These are phyloP conservation scores for Geotrichum phurueaensis DNA, from an alignment of 1,139 yeast genomes.

Conservation along the genomic window DNA sequence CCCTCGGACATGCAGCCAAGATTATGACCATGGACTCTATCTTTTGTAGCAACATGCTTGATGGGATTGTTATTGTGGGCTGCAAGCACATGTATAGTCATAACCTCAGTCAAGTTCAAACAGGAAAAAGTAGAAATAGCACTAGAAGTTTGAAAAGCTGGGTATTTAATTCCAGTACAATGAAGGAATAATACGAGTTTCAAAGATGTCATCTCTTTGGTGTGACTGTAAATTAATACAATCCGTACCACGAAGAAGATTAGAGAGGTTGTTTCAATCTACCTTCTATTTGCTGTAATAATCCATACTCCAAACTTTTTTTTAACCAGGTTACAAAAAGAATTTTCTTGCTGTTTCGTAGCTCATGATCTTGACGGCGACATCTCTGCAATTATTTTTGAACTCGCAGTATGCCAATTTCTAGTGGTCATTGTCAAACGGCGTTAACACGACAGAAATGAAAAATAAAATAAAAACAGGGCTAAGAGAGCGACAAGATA, in stretches of 20 bases:
- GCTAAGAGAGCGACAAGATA: constrained; percentile 11
- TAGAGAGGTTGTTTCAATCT: constrained; percentile 5
- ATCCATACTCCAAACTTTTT: constrained; percentile 2
- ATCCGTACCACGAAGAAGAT: constrained; percentile 9
- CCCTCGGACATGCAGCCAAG: background rate
- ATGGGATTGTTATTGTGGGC: constrained; percentile 1
- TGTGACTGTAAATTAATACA: constrained; percentile 7
- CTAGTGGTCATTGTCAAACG: background rate
- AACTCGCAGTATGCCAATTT: constrained; percentile 1
- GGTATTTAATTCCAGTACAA: background rate
- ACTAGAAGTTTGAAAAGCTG: background rate
- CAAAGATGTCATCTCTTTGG: constrained; percentile 7
- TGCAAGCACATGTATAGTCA: constrained; percentile 6
- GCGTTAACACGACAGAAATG: constrained; percentile 4
- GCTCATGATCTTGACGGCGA: too few species aligned
- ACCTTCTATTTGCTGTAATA: constrained; percentile 8
- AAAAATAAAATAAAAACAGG: constrained; percentile 8
- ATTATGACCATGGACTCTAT: background rate
- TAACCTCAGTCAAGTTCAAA: background rate
- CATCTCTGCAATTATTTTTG: too few species aligned
- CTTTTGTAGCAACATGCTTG: background rate
- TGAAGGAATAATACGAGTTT: background rate
- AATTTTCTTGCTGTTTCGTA: background rate
- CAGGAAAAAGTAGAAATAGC: background rate
- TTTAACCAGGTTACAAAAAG: constrained; percentile 8